Evolutionary conservation across 2,329 filamentous ascomycete genomes (phyloP), one percentile per base, ranked within the genome.

Genomic region (Trichoderma asperellum): DNA sequence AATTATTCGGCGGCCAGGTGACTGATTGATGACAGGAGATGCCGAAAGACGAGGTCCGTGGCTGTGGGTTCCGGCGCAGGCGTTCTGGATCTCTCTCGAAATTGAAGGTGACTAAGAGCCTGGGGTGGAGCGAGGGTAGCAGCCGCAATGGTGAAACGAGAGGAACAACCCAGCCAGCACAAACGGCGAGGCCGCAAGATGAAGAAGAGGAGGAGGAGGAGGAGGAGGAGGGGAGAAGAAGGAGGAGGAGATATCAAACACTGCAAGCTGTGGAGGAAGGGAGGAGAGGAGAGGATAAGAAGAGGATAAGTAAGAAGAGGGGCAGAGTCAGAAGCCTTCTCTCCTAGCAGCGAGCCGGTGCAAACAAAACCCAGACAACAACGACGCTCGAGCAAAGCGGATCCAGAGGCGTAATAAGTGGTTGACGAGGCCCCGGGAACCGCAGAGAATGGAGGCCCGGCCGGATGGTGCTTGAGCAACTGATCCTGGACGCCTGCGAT

Each of bases 91-190:
- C 65, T 47, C 32, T 52, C 34, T 52, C 27, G 57, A 68, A 60
- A 60, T 68, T 60, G 65, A 43, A 61, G 65, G 57, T 52, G 65
- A 52, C 63, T 58, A 59, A 58, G 40, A 59, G 63, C 18, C 63
- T 52, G 63, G 63, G 63, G 63, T 68, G 66, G 66, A 68, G 66
- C 66, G 66, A 68, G 66, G 58, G 66, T 62, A 29, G 65, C 27
- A 68, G 49, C 58, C 37, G 66, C 37, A 62, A 55, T 62, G 66
- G 58, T 68, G 66, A 68, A 68, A 68, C 66, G 66, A 68, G 66
- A 68, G 14, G 65, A 53, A 12, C 7, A 52, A 40, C 43, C 32
- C 61, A 55, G 61, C 27, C 61, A 55, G 61, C 27, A 29, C 49
- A 12, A 52, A 55, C 40, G 37, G 40, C 58, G 32, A 35, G 37